Percentiles rank a stretch among this genome's conserved stretches.
These are phyloP conservation scores for Kodamaea sp. DNA, from an alignment of 1,139 yeast species.

Conservation along the genomic window DNA sequence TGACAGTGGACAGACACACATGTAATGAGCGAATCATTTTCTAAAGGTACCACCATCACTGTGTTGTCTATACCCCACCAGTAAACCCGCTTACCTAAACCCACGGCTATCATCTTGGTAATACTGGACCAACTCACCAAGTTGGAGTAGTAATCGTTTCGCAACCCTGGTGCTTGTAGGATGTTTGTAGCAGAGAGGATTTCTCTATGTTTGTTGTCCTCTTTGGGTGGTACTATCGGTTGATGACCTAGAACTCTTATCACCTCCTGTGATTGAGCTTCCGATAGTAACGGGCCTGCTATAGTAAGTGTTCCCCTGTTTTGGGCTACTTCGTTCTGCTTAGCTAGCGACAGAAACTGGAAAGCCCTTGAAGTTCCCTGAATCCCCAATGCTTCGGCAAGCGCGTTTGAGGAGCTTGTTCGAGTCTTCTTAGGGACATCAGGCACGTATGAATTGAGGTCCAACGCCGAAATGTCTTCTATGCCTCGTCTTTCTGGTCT, in stretches of 20 bases:
- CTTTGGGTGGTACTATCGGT: conserved; percentile 1
- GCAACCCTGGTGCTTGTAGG: conserved; percentile 72
- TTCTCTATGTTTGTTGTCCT: conserved; percentile 1
- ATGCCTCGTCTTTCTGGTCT: too few relatives aligned
- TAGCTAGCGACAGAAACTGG: too few relatives aligned
- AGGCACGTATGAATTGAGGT: background rate
- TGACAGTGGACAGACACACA: conserved; percentile 57
- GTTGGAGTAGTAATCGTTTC: conserved; percentile 81
- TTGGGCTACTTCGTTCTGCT: too few relatives aligned
- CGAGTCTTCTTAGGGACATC: background rate
- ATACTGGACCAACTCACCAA: conserved; percentile 70
- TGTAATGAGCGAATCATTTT: conserved; percentile 47
- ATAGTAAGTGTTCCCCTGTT: too few relatives aligned
- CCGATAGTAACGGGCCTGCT: conserved; percentile 17
- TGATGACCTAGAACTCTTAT: conserved; percentile 13
- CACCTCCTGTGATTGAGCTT: conserved; percentile 15
- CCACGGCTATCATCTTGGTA: conserved; percentile 64
- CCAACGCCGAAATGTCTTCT: too few relatives aligned
- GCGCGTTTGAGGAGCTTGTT: conserved; percentile 13
- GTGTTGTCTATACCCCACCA: conserved; percentile 63
- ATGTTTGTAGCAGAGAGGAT: conserved; percentile 25
- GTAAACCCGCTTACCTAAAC: conserved; percentile 60
- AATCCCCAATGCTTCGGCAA: conserved; percentile 55
- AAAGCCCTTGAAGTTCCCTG: too few relatives aligned
- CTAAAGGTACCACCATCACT: conserved; percentile 31